These are phyloP conservation scores for Suhomyces ambrosiae DNA, from an alignment of 1,139 yeast genomes.

Conservation along the genomic window DNA sequence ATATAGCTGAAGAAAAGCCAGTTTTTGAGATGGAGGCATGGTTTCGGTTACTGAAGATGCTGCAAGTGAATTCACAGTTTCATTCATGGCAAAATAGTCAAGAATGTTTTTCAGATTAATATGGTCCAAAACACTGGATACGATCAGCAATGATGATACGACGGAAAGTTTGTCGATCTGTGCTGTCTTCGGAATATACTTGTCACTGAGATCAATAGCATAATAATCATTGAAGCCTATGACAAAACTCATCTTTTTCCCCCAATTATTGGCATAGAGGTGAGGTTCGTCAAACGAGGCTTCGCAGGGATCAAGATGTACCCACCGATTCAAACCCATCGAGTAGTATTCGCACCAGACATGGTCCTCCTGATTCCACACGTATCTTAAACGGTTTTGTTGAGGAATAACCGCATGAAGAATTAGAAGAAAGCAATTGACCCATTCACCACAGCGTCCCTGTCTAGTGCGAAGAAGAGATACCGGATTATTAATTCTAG, in stretches of 20 bases:
- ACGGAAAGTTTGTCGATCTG: conserved; percentile 42
- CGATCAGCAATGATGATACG: conserved; percentile 10
- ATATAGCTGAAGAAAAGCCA: conserved; percentile 8
- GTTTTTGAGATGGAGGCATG: not conserved
- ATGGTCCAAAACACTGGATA: conserved; percentile 2
- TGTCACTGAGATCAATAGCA: conserved; percentile 64
- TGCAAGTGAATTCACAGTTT: not conserved
- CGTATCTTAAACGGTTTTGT: conserved; percentile 47
- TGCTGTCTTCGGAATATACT: conserved; percentile 62
- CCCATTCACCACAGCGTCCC: conserved; percentile 98
- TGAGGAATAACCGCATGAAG: conserved; percentile 49
- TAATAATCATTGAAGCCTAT: conserved; percentile 68
- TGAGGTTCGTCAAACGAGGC: conserved; percentile 80
- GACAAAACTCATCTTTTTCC: conserved; percentile 87
- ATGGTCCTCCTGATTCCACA: conserved; percentile 92
- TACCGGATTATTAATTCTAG: conserved; percentile 72
- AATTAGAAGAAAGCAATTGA: conserved; percentile 74
- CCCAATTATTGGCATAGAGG: conserved; percentile 85
- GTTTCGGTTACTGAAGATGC: not conserved
- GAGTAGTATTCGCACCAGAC: conserved; percentile 95
- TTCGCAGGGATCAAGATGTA: conserved; percentile 90
- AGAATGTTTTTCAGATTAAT: conserved; percentile 8
- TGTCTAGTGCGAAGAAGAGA: conserved; percentile 59
- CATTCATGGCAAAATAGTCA: not conserved
- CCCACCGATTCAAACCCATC: conserved; percentile 62